Base-by-base conservation (phyloP, 1,284 basidiomycete genomes). In the Rhodofomes roseus region DNA sequence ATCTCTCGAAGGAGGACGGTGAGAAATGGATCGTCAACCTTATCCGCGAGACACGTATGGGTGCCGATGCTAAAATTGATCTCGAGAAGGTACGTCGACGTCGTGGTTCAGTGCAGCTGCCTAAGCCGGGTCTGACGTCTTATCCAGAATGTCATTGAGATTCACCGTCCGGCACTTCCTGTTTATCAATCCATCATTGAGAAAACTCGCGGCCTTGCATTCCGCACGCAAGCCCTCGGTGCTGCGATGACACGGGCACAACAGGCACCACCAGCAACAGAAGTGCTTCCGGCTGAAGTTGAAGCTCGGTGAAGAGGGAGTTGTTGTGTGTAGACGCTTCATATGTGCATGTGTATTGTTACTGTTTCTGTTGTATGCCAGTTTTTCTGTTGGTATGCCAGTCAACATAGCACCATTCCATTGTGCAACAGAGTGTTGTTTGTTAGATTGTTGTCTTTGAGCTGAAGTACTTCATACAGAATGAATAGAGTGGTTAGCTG, bases 11-110 rank as follows among this genome's bases (percentile, higher is more conserved):
- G 57, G 95, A 95, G 67, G 96, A 98, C 70, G 97, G 96, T 59
- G 96, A 98, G 74, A 97, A 97, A 74, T 99, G 96, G 96, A 96
- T 99, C 65, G 96, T 98, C 68, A 98, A 97, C 80, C 88, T 98
- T 60, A 96, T 98, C 69, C 87, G 95, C 54, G 97, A 98, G 75
- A 97, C 96, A 27, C 86, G 94, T 34, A 94, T 97, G 85, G 95
- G 92, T 23, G 89, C 92, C 2, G 93, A 99, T 70, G 95, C 95
- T 59, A 98, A 97, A 80, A 98, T 98, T 66, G 96, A 98, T 75
- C 83, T 98, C 54, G 94, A 96, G 77, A 94, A 95, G 80, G 92
- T 90, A 29, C 61, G 65, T n/a, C 22, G 48, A 18, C 37, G 14
- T 55, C 52, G 31, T 11, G 31, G 31, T 34, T 11, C 31, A 34